Evolutionary conservation across 2,329 filamentous ascomycete genomes (phyloP).

Genomic region (Sclerotinia minor): DNA sequence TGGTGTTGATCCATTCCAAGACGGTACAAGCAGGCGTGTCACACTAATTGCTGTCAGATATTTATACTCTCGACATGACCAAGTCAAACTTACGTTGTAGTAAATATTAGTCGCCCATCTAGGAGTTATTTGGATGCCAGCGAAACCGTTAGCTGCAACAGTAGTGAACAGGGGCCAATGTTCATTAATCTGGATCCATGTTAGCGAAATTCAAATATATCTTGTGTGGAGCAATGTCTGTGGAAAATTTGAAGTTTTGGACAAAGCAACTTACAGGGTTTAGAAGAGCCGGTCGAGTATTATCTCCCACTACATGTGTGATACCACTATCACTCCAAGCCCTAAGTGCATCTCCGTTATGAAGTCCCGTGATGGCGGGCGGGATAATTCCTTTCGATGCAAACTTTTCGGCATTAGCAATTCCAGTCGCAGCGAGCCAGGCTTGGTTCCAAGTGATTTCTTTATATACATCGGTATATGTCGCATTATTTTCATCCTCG

Average conservation of each 20-base stretch:
- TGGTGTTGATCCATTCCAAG: slow-evolving; percentile 61
- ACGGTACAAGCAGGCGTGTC: slow-evolving; percentile 56
- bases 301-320: slow-evolving; percentile 61
- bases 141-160: slow-evolving; percentile 53
- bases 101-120: slow-evolving; percentile 64
- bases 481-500: slow-evolving; percentile 58
- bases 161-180: slow-evolving; percentile 59
- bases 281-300: slow-evolving; percentile 56
- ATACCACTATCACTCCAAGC: slow-evolving; percentile 63
- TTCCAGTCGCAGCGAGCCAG: slow-evolving; percentile 56
- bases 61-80: not conserved
- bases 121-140: slow-evolving; percentile 57
- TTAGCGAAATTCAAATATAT: not conserved
- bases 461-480: slow-evolving; percentile 55
- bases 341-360: slow-evolving; percentile 62
- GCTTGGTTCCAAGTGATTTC: slow-evolving; percentile 62
- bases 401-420: slow-evolving; percentile 50
- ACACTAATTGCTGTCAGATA: slow-evolving; percentile 42
- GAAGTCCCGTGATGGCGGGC: slow-evolving; percentile 62
- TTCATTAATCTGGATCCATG: slow-evolving; percentile 31
- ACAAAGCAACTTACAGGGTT: slow-evolving; percentile 49
- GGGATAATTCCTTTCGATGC: slow-evolving; percentile 59
- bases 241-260: not conserved
- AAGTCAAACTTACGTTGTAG: slow-evolving; percentile 49
- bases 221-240: not conserved